Conservation (phyloP, 2,329 filamentous ascomycete genomes). For the Fusarium globosum region DNA sequence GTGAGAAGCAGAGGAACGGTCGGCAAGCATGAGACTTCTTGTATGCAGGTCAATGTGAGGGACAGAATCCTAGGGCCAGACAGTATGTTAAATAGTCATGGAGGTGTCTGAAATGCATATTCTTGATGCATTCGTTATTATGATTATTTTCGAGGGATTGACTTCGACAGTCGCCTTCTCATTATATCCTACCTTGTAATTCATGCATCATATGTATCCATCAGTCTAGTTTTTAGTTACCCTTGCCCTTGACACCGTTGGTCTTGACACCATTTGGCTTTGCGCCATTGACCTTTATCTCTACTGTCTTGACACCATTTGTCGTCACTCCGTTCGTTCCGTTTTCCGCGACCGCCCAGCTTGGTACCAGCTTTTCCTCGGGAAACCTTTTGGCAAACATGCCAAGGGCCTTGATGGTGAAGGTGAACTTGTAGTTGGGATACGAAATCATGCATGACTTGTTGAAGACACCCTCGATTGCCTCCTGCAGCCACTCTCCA, state of each 20-base stretch:
- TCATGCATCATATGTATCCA: not conserved
- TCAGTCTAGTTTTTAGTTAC: not conserved
- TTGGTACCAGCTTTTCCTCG: slow-evolving; percentile 63
- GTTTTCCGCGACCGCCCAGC: slow-evolving; percentile 14
- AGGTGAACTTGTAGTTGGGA: slow-evolving; percentile 98
- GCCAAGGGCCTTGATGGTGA: slow-evolving; percentile 92
- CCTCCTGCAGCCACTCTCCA: slow-evolving; percentile 95
- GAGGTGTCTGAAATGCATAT: not conserved
- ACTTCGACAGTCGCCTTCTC: not conserved
- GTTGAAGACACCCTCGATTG: slow-evolving; percentile 98
- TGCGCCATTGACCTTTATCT: not conserved
- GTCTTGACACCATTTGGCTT: not conserved
- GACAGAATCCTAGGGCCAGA: not conserved
- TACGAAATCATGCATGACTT: slow-evolving; percentile 99
- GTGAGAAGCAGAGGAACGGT: not conserved
- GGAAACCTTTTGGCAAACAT: slow-evolving; percentile 84
- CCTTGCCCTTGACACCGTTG: not conserved
- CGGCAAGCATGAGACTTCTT: no score
- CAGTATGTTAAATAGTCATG: not conserved
- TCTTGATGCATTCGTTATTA: not conserved
- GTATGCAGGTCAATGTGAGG: not conserved
- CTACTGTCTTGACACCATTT: not conserved
- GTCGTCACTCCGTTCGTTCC: not conserved
- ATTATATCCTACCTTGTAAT: not conserved
- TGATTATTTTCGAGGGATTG: not conserved